Conservation (phyloP, 805 yeast species). For the Starmerella cellae region DNA sequence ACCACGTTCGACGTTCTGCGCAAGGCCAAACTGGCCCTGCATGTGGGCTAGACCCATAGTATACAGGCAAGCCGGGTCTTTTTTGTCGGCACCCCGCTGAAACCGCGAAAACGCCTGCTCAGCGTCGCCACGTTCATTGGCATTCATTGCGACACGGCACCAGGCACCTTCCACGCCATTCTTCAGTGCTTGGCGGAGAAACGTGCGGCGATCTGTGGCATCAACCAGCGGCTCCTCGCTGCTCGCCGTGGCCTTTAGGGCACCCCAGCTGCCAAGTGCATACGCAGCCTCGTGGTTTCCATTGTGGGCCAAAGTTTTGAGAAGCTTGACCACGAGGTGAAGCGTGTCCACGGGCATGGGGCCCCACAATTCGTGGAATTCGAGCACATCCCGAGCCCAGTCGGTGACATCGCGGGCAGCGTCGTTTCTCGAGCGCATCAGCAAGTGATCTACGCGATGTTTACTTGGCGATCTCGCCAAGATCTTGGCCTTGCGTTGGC, state of each 20-base stretch:
- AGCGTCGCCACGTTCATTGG: slow-evolving; percentile 26
- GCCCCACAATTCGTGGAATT: slow-evolving; percentile 24
- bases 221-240: not conserved
- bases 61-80: slow-evolving; percentile 31
- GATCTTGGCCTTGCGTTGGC: slow-evolving; percentile 7
- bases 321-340: slow-evolving; percentile 19
- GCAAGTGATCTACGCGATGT: not conserved
- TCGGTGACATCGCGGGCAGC: not conserved
- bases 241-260: not conserved
- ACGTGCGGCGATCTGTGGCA: slow-evolving; percentile 4
- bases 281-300: slow-evolving; percentile 20
- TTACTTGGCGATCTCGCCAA: not conserved
- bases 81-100: slow-evolving; percentile 26
- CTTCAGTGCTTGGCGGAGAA: slow-evolving; percentile 24
- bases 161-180: slow-evolving; percentile 27
- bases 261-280: slow-evolving; percentile 3
- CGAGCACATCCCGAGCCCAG: slow-evolving; percentile 26
- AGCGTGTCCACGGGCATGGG: slow-evolving; percentile 18
- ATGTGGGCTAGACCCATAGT: slow-evolving; percentile 28
- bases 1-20: slow-evolving; percentile 21
- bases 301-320: slow-evolving; percentile 17
- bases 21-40: slow-evolving; percentile 21
- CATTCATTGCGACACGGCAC: slow-evolving; percentile 27
- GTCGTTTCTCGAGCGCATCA: not conserved
- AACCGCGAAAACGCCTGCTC: slow-evolving; percentile 25